Conservation (phyloP, 2,329 filamentous ascomycete species). For the Sporothrix curviconia region DNA sequence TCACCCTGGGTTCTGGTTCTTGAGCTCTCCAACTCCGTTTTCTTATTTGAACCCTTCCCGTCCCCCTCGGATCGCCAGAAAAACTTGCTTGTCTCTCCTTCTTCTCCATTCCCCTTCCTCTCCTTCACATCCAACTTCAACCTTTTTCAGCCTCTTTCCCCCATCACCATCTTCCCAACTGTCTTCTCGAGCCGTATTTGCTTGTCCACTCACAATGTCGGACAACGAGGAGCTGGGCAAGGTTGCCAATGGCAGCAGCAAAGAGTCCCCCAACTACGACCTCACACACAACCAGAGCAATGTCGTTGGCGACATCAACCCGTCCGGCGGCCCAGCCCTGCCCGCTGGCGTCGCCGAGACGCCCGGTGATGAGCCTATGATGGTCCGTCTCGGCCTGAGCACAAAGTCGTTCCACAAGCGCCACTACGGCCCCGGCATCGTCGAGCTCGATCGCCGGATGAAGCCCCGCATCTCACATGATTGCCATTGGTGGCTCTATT, state of each 20-base stretch:
- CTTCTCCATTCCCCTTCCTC: not conserved
- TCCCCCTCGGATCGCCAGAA: not conserved
- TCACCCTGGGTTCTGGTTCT: not conserved
- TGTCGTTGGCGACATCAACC: not conserved
- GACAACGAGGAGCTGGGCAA: slow-evolving; percentile 13
- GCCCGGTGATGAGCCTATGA: slow-evolving; percentile 25
- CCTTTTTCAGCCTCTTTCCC: not conserved
- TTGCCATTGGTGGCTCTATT: slow-evolving; percentile 41
- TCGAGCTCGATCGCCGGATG: slow-evolving; percentile 32
- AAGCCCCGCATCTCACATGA: slow-evolving; percentile 23
- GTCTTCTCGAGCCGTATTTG: not conserved
- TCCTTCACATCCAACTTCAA: not conserved
- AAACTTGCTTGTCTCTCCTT: not conserved
- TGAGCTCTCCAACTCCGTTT: not conserved
- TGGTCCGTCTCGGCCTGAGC: slow-evolving; percentile 36
- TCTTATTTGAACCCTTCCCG: slow-evolving; percentile 7
- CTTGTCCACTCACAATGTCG: slow-evolving; percentile 7
- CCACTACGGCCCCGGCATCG: slow-evolving; percentile 28
- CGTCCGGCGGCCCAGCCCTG: not conserved
- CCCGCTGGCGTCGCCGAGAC: slow-evolving; percentile 9
- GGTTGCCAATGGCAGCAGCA: not conserved
- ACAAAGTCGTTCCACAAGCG: slow-evolving; percentile 37
- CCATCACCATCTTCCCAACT: not conserved
- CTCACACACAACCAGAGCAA: slow-evolving; percentile 1
- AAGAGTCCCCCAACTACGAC: slow-evolving; percentile 5